A percentile compares a stretch with the other conserved stretches of the same genome.
Conservation (phyloP, 345 rosid species). For the Brassica carinata region DNA sequence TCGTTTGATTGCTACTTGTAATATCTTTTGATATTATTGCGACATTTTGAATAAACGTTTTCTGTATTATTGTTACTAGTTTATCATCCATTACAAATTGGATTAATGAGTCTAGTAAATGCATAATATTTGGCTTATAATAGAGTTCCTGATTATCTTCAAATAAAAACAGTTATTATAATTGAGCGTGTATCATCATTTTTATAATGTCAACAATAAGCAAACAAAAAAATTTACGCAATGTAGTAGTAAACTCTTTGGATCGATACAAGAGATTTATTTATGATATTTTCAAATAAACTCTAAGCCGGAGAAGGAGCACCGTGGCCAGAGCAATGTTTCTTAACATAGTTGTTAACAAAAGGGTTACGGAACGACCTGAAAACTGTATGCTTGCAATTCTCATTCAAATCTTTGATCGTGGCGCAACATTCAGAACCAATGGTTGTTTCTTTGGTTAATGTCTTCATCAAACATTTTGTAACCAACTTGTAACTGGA, state of each 20-base stretch:
- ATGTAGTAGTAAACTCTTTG: neutral
- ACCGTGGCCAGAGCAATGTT: neutral
- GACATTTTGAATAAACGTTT: neutral
- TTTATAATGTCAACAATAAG: neutral
- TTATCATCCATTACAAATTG: neutral
- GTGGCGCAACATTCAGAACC: neutral
- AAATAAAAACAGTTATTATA: neutral
- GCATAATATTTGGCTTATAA: neutral
- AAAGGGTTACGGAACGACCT: neutral
- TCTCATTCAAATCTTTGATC: neutral
- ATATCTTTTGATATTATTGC: conserved; percentile 15
- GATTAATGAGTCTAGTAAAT: no score
- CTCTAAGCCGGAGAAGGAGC: neutral
- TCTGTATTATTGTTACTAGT: neutral
- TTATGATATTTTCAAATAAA: neutral
- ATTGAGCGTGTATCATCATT: neutral
- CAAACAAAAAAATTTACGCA: neutral
- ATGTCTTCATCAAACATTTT: neutral
- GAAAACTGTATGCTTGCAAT: neutral
- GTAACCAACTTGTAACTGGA: neutral
- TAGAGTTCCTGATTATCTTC: neutral
- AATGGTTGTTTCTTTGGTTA: neutral
- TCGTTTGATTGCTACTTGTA: conserved; percentile 1
- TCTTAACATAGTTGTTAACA: neutral
- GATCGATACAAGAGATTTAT: neutral